phyloP scores from a whole-genome alignment of 2,329 filamentous ascomycete genomes.

The Trichoderma sp. region DNA sequence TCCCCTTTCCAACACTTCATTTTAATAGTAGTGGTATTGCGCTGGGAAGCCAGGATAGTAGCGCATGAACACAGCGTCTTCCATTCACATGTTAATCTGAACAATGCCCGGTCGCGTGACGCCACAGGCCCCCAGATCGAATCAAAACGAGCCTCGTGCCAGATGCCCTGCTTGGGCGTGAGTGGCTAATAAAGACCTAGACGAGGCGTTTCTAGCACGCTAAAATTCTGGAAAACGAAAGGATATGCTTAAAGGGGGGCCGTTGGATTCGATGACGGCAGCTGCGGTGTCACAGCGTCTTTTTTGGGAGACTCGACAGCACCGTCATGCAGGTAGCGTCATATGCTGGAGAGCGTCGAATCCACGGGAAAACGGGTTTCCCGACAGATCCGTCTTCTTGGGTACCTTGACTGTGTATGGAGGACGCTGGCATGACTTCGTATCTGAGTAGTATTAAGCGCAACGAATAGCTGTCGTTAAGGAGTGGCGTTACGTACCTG shows the following conservation, averaged over 20 bases:
- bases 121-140: background rate
- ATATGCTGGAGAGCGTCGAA: background rate
- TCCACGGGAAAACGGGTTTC: background rate
- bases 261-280: conserved; percentile 2
- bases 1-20: background rate
- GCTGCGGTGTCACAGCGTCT: background rate
- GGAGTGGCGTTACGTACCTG: background rate
- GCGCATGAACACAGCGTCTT: background rate
- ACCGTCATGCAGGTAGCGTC: background rate
- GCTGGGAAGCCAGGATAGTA: background rate
- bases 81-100: background rate
- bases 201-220: background rate
- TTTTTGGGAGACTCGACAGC: background rate
- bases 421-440: background rate
- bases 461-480: background rate
- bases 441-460: background rate
- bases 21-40: background rate
- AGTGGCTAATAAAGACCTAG: background rate
- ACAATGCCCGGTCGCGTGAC: conserved; percentile 4
- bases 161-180: background rate
- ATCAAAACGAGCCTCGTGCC: background rate
- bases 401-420: background rate
- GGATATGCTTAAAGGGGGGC: background rate
- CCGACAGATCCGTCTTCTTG: background rate
- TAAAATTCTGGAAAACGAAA: background rate